These are phyloP conservation scores for Gracilaria caudata DNA, from an alignment of 23 red algal genomes.

Conservation along the genomic window DNA sequence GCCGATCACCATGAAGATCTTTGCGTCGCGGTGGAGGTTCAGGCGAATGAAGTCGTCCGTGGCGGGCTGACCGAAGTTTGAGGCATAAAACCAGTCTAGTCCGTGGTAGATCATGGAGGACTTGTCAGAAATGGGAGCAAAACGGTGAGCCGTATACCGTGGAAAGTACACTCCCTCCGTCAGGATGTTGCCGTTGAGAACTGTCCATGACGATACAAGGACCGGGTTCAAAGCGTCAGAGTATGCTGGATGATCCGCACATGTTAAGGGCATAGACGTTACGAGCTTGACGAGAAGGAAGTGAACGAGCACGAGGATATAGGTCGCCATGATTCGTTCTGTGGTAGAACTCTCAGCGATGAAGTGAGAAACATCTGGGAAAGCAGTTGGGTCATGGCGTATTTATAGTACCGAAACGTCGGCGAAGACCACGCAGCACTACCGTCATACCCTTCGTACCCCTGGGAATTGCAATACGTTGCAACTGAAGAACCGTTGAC, in stretches of 20 bases:
- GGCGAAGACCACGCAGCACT: too few relatives aligned
- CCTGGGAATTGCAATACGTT: too few relatives aligned
- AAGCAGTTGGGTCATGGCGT: too few relatives aligned
- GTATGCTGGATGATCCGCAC: conserved; percentile 37
- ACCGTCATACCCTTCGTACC: too few relatives aligned
- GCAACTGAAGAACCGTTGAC: too few relatives aligned
- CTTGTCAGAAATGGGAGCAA: neutral
- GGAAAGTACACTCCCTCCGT: conserved; percentile 12
- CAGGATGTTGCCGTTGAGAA: neutral
- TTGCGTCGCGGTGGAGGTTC: conserved; percentile 33
- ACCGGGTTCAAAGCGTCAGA: conserved; percentile 14
- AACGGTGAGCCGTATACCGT: conserved; percentile 12
- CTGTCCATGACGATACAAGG: conserved; percentile 25
- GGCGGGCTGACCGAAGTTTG: neutral
- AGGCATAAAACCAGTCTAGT: conserved; percentile 45
- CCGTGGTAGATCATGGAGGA: conserved; percentile 12
- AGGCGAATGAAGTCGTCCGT: conserved; percentile 26
- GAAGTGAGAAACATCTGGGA: too few relatives aligned
- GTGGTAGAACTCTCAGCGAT: too few relatives aligned
- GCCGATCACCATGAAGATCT: conserved; percentile 16
- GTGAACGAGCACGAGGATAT: neutral
- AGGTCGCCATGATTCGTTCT: neutral
- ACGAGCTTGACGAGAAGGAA: neutral
- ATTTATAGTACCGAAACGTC: too few relatives aligned
- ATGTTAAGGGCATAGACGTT: neutral